Evolutionary conservation across 2,329 filamentous ascomycete genomes (phyloP), one percentile per base, ranked within the genome.

Genomic region (Aspergillus terreus): DNA sequence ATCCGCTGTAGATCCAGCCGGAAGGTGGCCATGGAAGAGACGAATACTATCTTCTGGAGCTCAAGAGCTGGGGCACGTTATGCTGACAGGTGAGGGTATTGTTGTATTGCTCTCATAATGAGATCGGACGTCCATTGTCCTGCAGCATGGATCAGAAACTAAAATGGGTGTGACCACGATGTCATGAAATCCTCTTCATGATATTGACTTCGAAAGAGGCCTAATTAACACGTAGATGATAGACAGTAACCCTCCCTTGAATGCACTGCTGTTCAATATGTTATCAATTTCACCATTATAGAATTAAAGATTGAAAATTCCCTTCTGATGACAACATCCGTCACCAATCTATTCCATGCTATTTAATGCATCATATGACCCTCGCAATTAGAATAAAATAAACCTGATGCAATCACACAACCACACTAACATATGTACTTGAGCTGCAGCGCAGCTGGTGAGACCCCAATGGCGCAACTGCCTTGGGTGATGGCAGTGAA

Each of bases 351-450:
- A 46, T 36, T 48, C 41, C 41, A 33, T 38, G 40, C 46, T 52
- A 30, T 49, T 52, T 25, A 43, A 52, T 52, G 46, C 50, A 49
- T 42, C 51, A 40, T 32, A 46, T 47, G 30, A 45, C 46, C 42
- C 33, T 40, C 44, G 46, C 53, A 50, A 46, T 44, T 30, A 25
- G 35, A 35, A 42, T 45, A 53, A 44, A 30, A 40, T 10, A 15
- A 53, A 50, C 30, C n/a, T 36, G 35, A 48, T 23, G 15, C 3
- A n/a, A 46, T 46, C 49, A 50, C 33, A 47, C 46, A 35, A 32
- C 19, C 41, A 52, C 44, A 54, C 49, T 56, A 51, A 42, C 40
- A 42, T 56, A 56, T 53, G 54, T 56, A 56, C 54, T 54, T 47
- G 33, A 44, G 41, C 25, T 44, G 45, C 49, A 47, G 44, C 49